Evolutionary conservation across 371 early-diverging fungal genomes (phyloP).

Genomic region (Capillidium rhysosporum): DNA sequence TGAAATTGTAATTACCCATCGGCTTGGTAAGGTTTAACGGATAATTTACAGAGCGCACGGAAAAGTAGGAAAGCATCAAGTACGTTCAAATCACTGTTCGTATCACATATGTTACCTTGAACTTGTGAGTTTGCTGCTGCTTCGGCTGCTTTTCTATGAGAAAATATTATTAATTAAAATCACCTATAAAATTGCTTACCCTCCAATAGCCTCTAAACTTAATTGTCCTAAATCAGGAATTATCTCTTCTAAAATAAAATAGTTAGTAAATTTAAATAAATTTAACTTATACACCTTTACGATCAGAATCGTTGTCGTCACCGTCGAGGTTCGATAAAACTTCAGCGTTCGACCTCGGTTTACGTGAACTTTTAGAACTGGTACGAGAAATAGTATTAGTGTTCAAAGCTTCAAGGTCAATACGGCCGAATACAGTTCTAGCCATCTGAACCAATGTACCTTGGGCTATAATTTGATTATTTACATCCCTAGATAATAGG

Average conservation of each 20-base stretch:
- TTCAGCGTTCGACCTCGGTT: not conserved
- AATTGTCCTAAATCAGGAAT: not conserved
- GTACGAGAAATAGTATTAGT: not conserved
- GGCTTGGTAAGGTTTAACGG: slow-evolving; percentile 31
- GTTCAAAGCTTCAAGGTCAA: slow-evolving; percentile 7
- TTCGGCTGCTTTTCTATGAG: slow-evolving; percentile 3
- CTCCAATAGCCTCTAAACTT: slow-evolving; percentile 5
- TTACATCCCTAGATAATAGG: slow-evolving; percentile 39
- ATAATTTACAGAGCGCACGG: slow-evolving; percentile 79
- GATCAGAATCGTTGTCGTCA: not conserved
- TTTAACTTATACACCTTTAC: not conserved
- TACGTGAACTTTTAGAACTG: not conserved
- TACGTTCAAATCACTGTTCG: slow-evolving; percentile 7
- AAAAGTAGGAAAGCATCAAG: slow-evolving; percentile 71
- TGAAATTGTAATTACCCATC: slow-evolving; percentile 5
- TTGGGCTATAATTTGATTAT: slow-evolving; percentile 71
- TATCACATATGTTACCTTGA: slow-evolving; percentile 2
- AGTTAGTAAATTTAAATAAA: not conserved
- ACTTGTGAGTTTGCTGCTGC: slow-evolving; percentile 5
- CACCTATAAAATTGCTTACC: not conserved
- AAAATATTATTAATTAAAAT: not conserved
- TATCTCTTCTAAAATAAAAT: not conserved
- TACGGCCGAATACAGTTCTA: slow-evolving; percentile 50
- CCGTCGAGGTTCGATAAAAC: not conserved
- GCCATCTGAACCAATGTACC: slow-evolving; percentile 81